Conservation (phyloP, 2,329 filamentous ascomycete genomes). For the Sarocladium kiliense region DNA sequence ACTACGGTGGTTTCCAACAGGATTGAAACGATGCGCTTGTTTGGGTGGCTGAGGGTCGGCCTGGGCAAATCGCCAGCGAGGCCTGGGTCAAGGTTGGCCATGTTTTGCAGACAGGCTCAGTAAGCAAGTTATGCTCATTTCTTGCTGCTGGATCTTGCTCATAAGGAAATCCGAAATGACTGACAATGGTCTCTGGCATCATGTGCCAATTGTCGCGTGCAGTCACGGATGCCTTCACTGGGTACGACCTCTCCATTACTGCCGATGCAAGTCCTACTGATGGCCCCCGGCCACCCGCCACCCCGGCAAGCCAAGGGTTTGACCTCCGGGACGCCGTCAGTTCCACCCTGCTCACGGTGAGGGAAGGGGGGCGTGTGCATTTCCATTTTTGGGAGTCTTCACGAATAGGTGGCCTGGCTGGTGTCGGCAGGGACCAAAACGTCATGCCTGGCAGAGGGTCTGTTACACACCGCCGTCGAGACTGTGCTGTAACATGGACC, state of each 20-base stretch:
- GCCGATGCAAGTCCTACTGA: background rate
- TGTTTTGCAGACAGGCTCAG: background rate
- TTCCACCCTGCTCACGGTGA: background rate
- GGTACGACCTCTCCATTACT: background rate
- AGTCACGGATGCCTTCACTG: background rate
- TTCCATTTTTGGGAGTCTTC: constrained; percentile 4
- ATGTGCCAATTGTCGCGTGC: no score
- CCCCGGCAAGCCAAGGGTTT: constrained; percentile 4
- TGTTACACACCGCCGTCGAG: constrained; percentile 9
- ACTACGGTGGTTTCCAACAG: background rate
- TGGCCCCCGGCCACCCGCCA: background rate
- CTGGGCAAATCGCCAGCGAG: background rate
- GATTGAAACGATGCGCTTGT: constrained; percentile 8
- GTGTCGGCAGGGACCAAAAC: background rate
- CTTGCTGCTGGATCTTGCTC: no score
- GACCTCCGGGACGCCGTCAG: constrained; percentile 2
- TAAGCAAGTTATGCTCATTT: no score
- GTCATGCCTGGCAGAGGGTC: constrained; percentile 4
- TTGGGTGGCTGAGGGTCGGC: background rate
- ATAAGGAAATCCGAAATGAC: no score
- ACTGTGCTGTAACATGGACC: constrained; percentile 8
- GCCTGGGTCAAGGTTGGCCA: background rate
- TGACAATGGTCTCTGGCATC: no score
- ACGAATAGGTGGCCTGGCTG: background rate
- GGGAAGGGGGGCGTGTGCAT: background rate